Evolutionary conservation across 139 green algal genomes (phyloP), one percentile per base, ranked within the genome.

Genomic region (Asterochloris sp.): DNA sequence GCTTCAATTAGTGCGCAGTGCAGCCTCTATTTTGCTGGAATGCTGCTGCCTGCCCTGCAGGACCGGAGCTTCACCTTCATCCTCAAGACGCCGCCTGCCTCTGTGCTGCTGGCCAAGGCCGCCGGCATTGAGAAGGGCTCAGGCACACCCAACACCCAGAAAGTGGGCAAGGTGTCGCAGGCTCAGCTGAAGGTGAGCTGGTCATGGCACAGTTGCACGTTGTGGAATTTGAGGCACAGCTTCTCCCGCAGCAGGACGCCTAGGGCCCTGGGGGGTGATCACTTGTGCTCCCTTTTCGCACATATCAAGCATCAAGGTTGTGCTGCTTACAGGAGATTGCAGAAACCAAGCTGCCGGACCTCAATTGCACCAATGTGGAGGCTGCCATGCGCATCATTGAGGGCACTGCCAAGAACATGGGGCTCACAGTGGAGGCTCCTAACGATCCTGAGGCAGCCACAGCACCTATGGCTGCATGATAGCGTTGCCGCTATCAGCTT

Each of bases 61-160:
- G 97, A 99, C 87, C 92, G 95, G 64, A 95, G 85, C 80, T 99
- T 99, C 89, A 99, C 97, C 0, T 99, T 99, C 86, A 91, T 99
- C 60, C 89, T 99, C 29, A 99, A 99, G 89, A 99, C 97, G 15
- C 93, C 97, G n/a, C 97, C 97, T 60, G 94, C 97, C 12, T 97
- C 94, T 26, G 90, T 98, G 62, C 89, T 99, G 76, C 84, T 99
- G 21, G 96, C 96, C 85, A 98, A 98, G 91, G 97, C 96, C 64
- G 96, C 96, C 86, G 94, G 93, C 16, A 87, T 98, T 19, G 73
- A 90, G 60, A 91, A 87, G 60, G 96, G 96, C 12, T 94, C 94
- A n/a, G 92, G 92, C 17, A 93, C 94, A 78, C 92, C 94, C 38
- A 92, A 94, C 80, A 91, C 88, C 66, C 88, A 93, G 67, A 93